Percentiles rank a stretch among this genome's conserved stretches.
Evolutionary conservation across 2,329 filamentous ascomycete genomes (phyloP).

Genomic region (Ophiostoma fasciatum): DNA sequence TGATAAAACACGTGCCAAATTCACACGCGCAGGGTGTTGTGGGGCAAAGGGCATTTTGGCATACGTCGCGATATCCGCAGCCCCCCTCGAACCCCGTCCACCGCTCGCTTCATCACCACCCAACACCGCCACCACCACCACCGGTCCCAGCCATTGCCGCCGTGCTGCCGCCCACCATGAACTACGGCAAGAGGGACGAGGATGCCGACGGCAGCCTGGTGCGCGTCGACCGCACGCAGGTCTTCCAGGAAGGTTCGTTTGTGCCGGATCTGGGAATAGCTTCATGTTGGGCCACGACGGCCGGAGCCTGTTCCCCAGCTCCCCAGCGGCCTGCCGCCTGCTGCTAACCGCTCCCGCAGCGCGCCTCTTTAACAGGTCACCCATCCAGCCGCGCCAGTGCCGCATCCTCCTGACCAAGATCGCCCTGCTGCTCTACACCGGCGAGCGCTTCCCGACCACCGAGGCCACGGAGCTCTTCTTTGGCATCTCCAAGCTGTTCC

Average conservation of each 20-base stretch:
- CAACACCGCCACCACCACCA: no score
- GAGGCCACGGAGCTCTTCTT: conserved; percentile 98
- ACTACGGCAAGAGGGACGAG: conserved; percentile 98
- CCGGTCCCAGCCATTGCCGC: no score
- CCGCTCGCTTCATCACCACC: no score
- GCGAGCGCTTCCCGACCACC: conserved; percentile 91
- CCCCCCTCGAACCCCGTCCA: no score
- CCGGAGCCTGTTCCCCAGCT: no score
- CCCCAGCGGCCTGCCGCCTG: no score
- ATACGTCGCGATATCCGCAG: conserved; percentile 13
- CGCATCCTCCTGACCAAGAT: conserved; percentile 96
- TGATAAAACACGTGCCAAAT: no score
- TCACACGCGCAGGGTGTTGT: conserved; percentile 4
- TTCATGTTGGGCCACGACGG: background rate
- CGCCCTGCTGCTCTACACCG: conserved; percentile 86
- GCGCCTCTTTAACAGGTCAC: conserved; percentile 93
- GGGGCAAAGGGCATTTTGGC: conserved; percentile 12
- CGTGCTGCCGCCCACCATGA: no score
- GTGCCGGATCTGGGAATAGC: conserved; percentile 14
- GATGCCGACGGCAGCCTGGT: conserved; percentile 87
- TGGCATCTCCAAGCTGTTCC: conserved; percentile 96
- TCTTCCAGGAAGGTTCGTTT: conserved; percentile 85
- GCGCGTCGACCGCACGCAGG: conserved; percentile 93
- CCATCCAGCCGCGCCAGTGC: conserved; percentile 93
- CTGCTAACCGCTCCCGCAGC: no score